phyloP scores from a whole-genome alignment of 768 basidiomycete genomes.

The Hypsizygus marmoreus region DNA sequence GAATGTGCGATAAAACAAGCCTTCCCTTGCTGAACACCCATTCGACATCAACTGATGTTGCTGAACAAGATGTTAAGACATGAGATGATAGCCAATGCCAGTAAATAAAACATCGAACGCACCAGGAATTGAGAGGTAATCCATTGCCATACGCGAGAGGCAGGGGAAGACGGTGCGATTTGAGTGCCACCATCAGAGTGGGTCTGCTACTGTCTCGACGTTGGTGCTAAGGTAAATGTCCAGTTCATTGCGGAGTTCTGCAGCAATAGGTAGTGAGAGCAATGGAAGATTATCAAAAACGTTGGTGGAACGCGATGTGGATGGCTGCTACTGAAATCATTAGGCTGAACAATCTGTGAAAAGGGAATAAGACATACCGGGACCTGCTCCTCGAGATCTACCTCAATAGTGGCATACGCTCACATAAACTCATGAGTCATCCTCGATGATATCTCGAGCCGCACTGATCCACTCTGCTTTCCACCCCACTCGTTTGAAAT shows the following conservation, averaged over 20 bases:
- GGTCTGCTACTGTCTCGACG: slow-evolving; percentile 18
- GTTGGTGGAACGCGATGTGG: too few relatives aligned
- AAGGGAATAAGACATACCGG: too few relatives aligned
- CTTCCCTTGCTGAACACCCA: slow-evolving; percentile 28
- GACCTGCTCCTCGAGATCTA: too few relatives aligned
- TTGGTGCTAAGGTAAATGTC: slow-evolving; percentile 25
- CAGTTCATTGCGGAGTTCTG: slow-evolving; percentile 21
- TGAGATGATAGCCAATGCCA: too few relatives aligned
- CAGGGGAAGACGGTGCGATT: slow-evolving; percentile 19
- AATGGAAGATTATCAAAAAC: slow-evolving; percentile 9
- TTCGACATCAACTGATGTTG: slow-evolving; percentile 30
- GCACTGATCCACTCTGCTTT: slow-evolving; percentile 23
- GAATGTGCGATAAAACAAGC: slow-evolving; percentile 24
- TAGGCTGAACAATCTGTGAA: too few relatives aligned
- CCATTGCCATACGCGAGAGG: slow-evolving; percentile 30
- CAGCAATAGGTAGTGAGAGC: neutral
- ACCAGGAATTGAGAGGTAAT: slow-evolving; percentile 34
- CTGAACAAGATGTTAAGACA: too few relatives aligned
- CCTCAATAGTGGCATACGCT: slow-evolving; percentile 3
- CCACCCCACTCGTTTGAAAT: slow-evolving; percentile 29
- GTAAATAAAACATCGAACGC: too few relatives aligned
- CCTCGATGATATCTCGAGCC: slow-evolving; percentile 3
- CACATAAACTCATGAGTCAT: slow-evolving; percentile 22
- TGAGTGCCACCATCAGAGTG: slow-evolving; percentile 29
- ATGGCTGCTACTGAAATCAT: neutral